Evolutionary conservation across 2,329 filamentous ascomycete species (phyloP), one percentile per base, ranked within the genome.

Genomic region (Ophiostoma sp.): DNA sequence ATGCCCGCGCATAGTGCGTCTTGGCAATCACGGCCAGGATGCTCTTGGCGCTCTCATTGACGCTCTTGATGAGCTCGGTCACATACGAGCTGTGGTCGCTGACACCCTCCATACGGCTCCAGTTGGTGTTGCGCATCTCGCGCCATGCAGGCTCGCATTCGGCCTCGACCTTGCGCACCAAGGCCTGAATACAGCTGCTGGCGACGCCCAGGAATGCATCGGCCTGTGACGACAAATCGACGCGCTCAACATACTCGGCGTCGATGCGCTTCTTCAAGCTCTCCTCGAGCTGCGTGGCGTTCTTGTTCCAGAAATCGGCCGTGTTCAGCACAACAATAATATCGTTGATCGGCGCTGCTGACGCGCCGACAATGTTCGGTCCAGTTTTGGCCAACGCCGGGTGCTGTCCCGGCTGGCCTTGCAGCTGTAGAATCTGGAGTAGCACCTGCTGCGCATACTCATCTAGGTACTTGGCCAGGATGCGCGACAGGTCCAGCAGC

Each of bases 171-270:
- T 88, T 89, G 70, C 91, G 88, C 5, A 98, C 93, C 63, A 99
- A 82, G 0, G 90, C 86, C 65, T 95, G 84, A 5, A 99, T 90
- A 4, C 92, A 89, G 12, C 93, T 90, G 75, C 91, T 94, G 2
- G 94, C 95, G 49, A 99, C 94, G 2, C 93, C 93, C 81, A 99
- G 90, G 78, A 98, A 99, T 0, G 92, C 88, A 78, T 99, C 95
- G 0, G 93, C 92, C 77, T 98, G 95, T 38, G 90, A 94, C 67
- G 96, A 93, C 27, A 99, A 80, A 76, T 98, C 94, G 6, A 99
- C 90, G 71, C 87, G 88, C 42, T 87, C 80, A 16, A 86, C 86
- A 47, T 96, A 81, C 2, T 93, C 90, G 63, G 86, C 83, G 72
- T 98, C 95, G 71, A 99, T 93, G 9, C 93, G 87, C 74, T 91